These are phyloP conservation scores for Cryphonectria parasitica DNA, from an alignment of 2,329 filamentous ascomycete genomes.

Conservation along the genomic window DNA sequence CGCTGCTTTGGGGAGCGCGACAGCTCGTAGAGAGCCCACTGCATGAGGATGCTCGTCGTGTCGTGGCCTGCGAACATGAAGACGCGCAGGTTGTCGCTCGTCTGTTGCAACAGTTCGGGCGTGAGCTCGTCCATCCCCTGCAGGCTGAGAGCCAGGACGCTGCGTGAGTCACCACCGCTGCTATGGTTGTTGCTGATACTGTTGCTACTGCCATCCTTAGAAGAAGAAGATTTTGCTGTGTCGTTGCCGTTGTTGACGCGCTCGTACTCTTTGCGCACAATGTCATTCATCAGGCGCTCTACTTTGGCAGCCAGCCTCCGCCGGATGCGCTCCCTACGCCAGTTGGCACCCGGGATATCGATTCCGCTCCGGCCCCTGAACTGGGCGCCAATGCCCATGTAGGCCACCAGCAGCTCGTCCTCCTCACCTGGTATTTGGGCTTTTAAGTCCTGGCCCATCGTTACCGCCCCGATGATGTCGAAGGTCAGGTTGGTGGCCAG, in stretches of 20 bases:
- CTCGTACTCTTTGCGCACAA: conserved; percentile 17
- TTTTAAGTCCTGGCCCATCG: conserved; percentile 24
- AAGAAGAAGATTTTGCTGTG: neutral
- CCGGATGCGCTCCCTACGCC: conserved; percentile 10
- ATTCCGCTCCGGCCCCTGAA: neutral
- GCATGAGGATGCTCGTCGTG: conserved; percentile 43
- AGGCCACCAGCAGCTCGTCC: conserved; percentile 22
- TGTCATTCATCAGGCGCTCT: conserved; percentile 21
- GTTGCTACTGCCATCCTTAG: neutral
- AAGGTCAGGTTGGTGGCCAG: conserved; percentile 42
- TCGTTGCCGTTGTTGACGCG: neutral
- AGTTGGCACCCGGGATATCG: conserved; percentile 2
- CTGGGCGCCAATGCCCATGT: conserved; percentile 17
- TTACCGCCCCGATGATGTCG: conserved; percentile 40
- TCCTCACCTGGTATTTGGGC: conserved; percentile 23
- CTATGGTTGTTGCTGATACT: neutral
- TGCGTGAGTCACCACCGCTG: conserved; percentile 31
- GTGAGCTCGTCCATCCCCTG: conserved; percentile 36
- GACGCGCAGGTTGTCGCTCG: conserved; percentile 43
- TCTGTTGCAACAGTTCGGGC: conserved; percentile 36
- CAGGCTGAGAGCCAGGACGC: conserved; percentile 41
- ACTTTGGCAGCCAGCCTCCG: conserved; percentile 15
- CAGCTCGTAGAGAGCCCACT: conserved; percentile 45
- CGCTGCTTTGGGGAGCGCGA: conserved; percentile 38
- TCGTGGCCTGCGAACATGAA: conserved; percentile 49